Percentiles rank a stretch among this genome's conserved stretches.
These are phyloP conservation scores for Plasmopara viticola DNA, from an alignment of 352 stramenopile species.

Conservation along the genomic window DNA sequence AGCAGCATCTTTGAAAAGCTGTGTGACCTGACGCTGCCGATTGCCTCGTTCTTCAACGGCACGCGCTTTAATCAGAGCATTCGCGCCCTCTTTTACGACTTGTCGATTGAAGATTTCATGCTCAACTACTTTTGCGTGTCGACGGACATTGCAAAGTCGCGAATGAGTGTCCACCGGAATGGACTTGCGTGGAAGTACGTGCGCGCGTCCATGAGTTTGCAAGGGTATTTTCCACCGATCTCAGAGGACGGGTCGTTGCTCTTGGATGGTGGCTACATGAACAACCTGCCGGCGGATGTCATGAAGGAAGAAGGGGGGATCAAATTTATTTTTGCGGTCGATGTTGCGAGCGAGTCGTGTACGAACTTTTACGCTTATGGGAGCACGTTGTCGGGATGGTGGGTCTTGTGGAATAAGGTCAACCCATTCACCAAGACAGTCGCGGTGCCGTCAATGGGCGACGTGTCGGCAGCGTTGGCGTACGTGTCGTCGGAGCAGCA, in stretches of 20 bases:
- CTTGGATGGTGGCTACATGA: conserved; percentile 90
- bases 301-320: conserved; percentile 87
- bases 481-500: conserved; percentile 90
- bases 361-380: conserved; percentile 80
- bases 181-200: conserved; percentile 88
- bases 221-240: conserved; percentile 88
- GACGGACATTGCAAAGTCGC: conserved; percentile 88
- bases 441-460: conserved; percentile 89
- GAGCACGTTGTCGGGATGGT: conserved; percentile 80
- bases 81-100: conserved; percentile 60
- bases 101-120: conserved; percentile 86
- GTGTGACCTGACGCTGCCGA: conserved; percentile 81
- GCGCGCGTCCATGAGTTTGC: conserved; percentile 88
- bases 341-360: conserved; percentile 79
- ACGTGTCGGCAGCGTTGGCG: conserved; percentile 80
- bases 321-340: conserved; percentile 86
- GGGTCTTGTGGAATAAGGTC: conserved; percentile 87
- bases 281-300: conserved; percentile 90
- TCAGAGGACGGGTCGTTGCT: conserved; percentile 84
- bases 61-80: conserved; percentile 78
- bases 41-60: conserved; percentile 87
- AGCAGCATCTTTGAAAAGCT: conserved; percentile 75
- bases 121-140: conserved; percentile 91
- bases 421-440: conserved; percentile 87
- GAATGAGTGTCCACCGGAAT: conserved; percentile 82